These are phyloP conservation scores for Populus hybrid DNA, from an alignment of 441 rosid genomes.

Conservation along the genomic window DNA sequence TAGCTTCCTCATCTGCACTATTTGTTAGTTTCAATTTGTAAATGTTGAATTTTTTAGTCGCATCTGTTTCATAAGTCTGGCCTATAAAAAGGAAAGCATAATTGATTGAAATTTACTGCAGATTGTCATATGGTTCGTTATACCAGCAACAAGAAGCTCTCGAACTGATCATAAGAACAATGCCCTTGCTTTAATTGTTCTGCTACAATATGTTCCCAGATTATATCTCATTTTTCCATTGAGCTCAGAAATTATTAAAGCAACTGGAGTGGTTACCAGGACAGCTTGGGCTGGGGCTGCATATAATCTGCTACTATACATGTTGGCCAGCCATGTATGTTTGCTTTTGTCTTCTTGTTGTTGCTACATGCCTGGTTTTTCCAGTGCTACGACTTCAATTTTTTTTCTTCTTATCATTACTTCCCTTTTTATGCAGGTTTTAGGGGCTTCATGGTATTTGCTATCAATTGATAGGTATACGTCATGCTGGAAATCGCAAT, in stretches of 20 bases:
- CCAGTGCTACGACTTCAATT: background rate
- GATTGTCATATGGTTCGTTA: slow-evolving; percentile 81
- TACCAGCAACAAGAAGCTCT: slow-evolving; percentile 62
- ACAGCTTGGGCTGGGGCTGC: slow-evolving; percentile 99
- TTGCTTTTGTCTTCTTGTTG: slow-evolving; percentile 3
- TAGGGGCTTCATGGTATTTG: slow-evolving; percentile 89
- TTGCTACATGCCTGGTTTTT: slow-evolving; percentile 10
- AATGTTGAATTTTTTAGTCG: background rate
- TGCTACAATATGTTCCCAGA: slow-evolving; percentile 79
- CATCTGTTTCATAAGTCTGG: background rate
- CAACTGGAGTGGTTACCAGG: slow-evolving; percentile 84
- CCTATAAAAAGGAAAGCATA: background rate
- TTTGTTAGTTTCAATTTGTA: background rate
- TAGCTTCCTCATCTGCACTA: background rate
- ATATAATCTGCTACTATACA: slow-evolving; percentile 78
- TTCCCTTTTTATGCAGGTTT: slow-evolving; percentile 45
- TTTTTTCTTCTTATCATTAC: background rate
- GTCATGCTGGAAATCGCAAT: slow-evolving; percentile 55
- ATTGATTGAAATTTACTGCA: slow-evolving; percentile 31
- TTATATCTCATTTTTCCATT: slow-evolving; percentile 84
- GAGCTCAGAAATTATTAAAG: slow-evolving; percentile 82
- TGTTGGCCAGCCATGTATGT: slow-evolving; percentile 96
- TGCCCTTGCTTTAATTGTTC: slow-evolving; percentile 78
- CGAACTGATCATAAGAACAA: slow-evolving; percentile 66
- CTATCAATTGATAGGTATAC: slow-evolving; percentile 72